Evolutionary conservation across 2,329 filamentous ascomycete species (phyloP).

Genomic region (Ascomycota sp.): DNA sequence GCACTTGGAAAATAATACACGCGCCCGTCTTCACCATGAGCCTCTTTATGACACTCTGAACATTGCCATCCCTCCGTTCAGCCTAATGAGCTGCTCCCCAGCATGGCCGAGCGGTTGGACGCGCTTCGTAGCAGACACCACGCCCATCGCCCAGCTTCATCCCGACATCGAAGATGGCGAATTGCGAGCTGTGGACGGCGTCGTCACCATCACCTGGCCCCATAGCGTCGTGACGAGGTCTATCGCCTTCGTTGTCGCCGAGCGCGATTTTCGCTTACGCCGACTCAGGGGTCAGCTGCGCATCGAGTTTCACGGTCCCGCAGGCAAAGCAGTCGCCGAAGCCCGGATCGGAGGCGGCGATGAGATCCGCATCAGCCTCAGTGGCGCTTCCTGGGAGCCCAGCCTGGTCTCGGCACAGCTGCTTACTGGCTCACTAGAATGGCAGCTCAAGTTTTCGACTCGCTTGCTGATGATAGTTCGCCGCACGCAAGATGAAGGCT

Average conservation of each 20-base stretch:
- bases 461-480: constrained; percentile 23
- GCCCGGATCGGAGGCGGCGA: constrained; percentile 61
- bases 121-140: constrained; percentile 13
- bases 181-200: constrained; percentile 37
- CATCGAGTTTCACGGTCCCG: constrained; percentile 49
- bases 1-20: too few species aligned
- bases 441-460: constrained; percentile 35
- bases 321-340: constrained; percentile 47
- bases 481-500: constrained; percentile 23
- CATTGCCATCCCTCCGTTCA: background rate
- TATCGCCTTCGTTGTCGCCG: constrained; percentile 62
- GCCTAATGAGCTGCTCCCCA: background rate
- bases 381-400: constrained; percentile 45
- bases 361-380: constrained; percentile 45
- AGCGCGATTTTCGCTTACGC: constrained; percentile 66
- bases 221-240: constrained; percentile 60
- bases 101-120: constrained; percentile 3
- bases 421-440: constrained; percentile 31
- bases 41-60: background rate
- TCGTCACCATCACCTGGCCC: constrained; percentile 77
- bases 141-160: constrained; percentile 33
- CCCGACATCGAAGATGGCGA: constrained; percentile 23
- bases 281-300: constrained; percentile 62
- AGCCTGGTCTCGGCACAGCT: constrained; percentile 25
- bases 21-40: background rate